Evolutionary conservation across 306 rosid species (phyloP).

Genomic region (Trichosanthes truncata): DNA sequence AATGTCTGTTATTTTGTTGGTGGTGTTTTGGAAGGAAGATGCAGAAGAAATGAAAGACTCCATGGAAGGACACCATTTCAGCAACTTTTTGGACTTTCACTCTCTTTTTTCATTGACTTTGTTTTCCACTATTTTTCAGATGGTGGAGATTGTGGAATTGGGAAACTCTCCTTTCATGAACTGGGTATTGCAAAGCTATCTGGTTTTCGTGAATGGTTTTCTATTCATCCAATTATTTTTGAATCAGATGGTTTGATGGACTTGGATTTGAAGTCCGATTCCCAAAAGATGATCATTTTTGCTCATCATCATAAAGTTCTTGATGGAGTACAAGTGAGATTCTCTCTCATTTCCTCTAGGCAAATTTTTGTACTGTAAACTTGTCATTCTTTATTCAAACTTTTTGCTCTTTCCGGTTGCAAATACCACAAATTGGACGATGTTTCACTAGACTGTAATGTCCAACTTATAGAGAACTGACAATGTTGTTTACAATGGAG

Average conservation of each 20-base stretch:
- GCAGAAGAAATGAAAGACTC: not conserved
- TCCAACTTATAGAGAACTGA: not conserved
- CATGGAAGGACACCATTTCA: not conserved
- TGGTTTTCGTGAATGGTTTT: slow-evolving; percentile 84
- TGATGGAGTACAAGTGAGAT: slow-evolving; percentile 71
- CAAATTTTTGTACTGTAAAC: not conserved
- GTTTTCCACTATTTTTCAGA: slow-evolving; percentile 19
- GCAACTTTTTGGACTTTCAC: not conserved
- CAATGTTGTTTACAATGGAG: not conserved
- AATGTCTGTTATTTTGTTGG: not conserved
- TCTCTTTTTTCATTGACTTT: not conserved
- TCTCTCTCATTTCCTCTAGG: slow-evolving; percentile 2
- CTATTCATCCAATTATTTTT: slow-evolving; percentile 64
- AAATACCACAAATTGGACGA: not conserved
- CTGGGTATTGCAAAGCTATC: slow-evolving; percentile 86
- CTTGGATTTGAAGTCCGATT: slow-evolving; percentile 25
- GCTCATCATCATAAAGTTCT: slow-evolving; percentile 94
- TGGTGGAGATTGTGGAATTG: slow-evolving; percentile 15
- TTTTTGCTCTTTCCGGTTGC: slow-evolving; percentile 3
- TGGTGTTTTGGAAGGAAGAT: not conserved
- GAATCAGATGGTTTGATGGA: slow-evolving; percentile 39
- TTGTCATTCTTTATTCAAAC: slow-evolving; percentile 2
- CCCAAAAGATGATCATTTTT: slow-evolving; percentile 82
- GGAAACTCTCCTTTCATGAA: slow-evolving; percentile 68
- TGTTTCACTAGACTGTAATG: not conserved